Percentiles rank a stretch among this genome's conserved stretches.
Evolutionary conservation across 495 filamentous ascomycete species (phyloP).

Genomic region (Penicillium angulare): DNA sequence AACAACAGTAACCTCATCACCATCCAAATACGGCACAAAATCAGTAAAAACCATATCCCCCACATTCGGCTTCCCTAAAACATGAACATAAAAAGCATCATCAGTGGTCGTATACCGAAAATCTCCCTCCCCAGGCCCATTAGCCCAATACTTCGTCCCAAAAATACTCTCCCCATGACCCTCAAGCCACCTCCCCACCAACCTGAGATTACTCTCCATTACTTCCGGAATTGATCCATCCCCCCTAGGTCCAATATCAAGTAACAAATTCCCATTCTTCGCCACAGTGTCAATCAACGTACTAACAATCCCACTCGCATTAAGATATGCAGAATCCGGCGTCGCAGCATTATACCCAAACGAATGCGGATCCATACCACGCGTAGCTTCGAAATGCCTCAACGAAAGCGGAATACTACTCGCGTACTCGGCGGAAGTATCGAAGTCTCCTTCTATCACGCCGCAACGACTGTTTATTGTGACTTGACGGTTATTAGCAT

Average conservation of each 20-base stretch:
- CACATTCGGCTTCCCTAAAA: slow-evolving; percentile 43
- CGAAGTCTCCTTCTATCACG: slow-evolving; percentile 44
- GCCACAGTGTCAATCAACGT: slow-evolving; percentile 51
- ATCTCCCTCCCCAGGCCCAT: slow-evolving; percentile 46
- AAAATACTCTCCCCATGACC: slow-evolving; percentile 52
- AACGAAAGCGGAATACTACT: slow-evolving; percentile 53
- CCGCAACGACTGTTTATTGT: slow-evolving; percentile 54
- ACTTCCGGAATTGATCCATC: slow-evolving; percentile 51
- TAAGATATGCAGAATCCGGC: slow-evolving; percentile 46
- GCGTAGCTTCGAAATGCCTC: slow-evolving; percentile 44
- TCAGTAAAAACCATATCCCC: slow-evolving; percentile 34
- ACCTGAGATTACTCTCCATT: slow-evolving; percentile 42
- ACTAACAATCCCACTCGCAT: slow-evolving; percentile 42
- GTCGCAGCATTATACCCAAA: slow-evolving; percentile 58
- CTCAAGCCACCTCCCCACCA: slow-evolving; percentile 52
- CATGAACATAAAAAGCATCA: slow-evolving; percentile 53
- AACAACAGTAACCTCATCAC: slow-evolving; percentile 46
- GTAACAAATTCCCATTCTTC: slow-evolving; percentile 57
- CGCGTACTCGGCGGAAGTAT: slow-evolving; percentile 53
- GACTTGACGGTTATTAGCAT: slow-evolving; percentile 41
- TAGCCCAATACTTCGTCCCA: slow-evolving; percentile 57
- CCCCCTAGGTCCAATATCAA: slow-evolving; percentile 53
- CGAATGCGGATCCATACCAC: slow-evolving; percentile 55
- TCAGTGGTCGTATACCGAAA: slow-evolving; percentile 51
- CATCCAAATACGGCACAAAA: slow-evolving; percentile 43